Evolutionary conservation across 2,329 filamentous ascomycete species (phyloP).

Genomic region (Trichoderma hamatum): DNA sequence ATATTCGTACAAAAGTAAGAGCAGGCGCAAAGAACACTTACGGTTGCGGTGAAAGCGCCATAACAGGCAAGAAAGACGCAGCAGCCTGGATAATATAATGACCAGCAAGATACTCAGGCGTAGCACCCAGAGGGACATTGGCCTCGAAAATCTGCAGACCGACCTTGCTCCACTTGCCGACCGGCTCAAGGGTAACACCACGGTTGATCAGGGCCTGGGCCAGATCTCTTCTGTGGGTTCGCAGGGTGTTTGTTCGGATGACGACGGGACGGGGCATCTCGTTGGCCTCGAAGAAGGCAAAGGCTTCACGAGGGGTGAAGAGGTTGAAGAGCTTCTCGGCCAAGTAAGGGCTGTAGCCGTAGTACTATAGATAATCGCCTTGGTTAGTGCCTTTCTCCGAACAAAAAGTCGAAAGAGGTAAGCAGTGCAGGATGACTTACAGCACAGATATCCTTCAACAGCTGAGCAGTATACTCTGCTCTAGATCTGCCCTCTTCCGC

Average conservation of each 20-base stretch:
- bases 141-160: constrained; percentile 96
- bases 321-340: constrained; percentile 93
- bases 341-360: constrained; percentile 93
- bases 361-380: constrained; percentile 59
- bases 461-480: constrained; percentile 82
- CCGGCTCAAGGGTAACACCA: constrained; percentile 92
- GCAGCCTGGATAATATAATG: constrained; percentile 98
- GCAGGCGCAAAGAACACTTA: neutral
- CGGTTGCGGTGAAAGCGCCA: constrained; percentile 89
- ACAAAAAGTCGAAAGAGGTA: neutral
- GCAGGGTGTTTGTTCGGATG: constrained; percentile 94
- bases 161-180: constrained; percentile 98
- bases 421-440: constrained; percentile 5
- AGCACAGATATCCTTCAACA: constrained; percentile 88
- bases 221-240: constrained; percentile 74
- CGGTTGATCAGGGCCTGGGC: constrained; percentile 94
- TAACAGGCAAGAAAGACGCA: constrained; percentile 94
- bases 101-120: constrained; percentile 93
- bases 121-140: constrained; percentile 82
- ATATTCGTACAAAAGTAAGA: neutral
- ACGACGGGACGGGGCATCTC: constrained; percentile 92
- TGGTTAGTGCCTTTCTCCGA: neutral
- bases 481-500: constrained; percentile 79
- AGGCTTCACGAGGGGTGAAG: constrained; percentile 90
- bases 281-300: constrained; percentile 99